Base-by-base conservation (phyloP, 306 rosid genomes). In the Prunus kanzakura region DNA sequence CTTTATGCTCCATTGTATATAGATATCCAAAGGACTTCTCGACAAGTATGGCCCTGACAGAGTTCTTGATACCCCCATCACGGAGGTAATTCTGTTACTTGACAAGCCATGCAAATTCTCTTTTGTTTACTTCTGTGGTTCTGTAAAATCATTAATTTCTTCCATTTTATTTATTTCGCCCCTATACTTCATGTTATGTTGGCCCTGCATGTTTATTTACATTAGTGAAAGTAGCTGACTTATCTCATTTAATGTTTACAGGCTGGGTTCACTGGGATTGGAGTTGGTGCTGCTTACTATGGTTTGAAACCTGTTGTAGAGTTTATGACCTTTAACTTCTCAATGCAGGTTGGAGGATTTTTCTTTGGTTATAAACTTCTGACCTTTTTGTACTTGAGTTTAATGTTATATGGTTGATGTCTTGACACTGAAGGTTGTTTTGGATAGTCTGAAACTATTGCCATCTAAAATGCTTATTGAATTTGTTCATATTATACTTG, bases 251-350 rank as follows among this genome's bases (percentile, higher is more conserved):
- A 23, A 82, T 71, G 60, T 62, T 67, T 85, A 84, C 92, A 95
- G 98, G 99, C 99, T 83, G 99, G 99, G 55, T 96, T 96, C 89
- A 16, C 99, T 60, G 99, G 99, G 69, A 92, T 96, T 61, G 99
- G 98, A 85, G 99, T 96, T 79, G 99, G 99, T 3, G 99, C 99
- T 74, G 99, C 99, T 61, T 96, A 86, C 88, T 81, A 92, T 82
- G 99, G 99, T 78, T 93, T 92, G 74, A 89, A 67, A 81, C 99
- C 99, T 69, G 90, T 92, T 10, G 77, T 96, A 25, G 99, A 96
- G 89, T 96, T 92, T 75, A 96, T 96, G 99, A 96, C 99, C 72
- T 96, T 96, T 86, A 96, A 96, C 88, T 96, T 96, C 91, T 96
- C 99, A 62, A 92, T 96, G 99, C 99, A 96, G 99, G 99, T 95